Base-by-base conservation (phyloP, 176 grass and related monocot genomes). In the Saccharum spontaneum region DNA sequence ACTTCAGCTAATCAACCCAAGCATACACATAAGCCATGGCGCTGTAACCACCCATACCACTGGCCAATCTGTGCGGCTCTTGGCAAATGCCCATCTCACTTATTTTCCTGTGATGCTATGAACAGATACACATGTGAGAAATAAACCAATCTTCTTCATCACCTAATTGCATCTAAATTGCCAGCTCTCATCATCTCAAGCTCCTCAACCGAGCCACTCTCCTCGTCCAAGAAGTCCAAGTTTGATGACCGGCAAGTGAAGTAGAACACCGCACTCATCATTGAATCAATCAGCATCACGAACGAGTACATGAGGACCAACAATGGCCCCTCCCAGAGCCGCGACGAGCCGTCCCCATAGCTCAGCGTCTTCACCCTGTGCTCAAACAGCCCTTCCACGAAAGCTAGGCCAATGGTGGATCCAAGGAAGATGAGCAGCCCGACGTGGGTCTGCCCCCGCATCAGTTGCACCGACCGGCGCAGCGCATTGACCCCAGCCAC, bases 321-420 rank as follows among this genome's bases (percentile, higher is more conserved):
- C 71, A 98, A 83, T 15, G 97, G 97, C 12, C 89, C 97, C 83
- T 98, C 97, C 97, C 97, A 98, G 48, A 98, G 89, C 57, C 97
- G 77, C 5, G 93, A 95, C 0, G 90, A 94, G 4, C 97, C 97
- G 57, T 98, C 91, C 6, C 97, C 97, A 45, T 95, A 95, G 81
- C 97, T 95, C 74, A 98, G 44, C 41, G 97, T 98, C 83, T 98
- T 98, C 79, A 98, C 97, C 70, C 97, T 90, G 77, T 98, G 97
- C 88, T 98, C 97, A 54, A 98, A 98, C 37, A 98, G 82, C 10
- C 93, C 97, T 69, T 95, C 91, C 16, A 95, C 93, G 20, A 98
- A 95, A 20, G 91, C 81, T 41, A 98, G 75, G 4, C 93, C 97
- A 33, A 98, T 92, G 15, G 90, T 88, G 33, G 97, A 94, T 2